A percentile compares a stretch with the other conserved stretches of the same genome.
Evolutionary conservation across 495 filamentous ascomycete species (phyloP).

Genomic region (Aspergillus leporis): DNA sequence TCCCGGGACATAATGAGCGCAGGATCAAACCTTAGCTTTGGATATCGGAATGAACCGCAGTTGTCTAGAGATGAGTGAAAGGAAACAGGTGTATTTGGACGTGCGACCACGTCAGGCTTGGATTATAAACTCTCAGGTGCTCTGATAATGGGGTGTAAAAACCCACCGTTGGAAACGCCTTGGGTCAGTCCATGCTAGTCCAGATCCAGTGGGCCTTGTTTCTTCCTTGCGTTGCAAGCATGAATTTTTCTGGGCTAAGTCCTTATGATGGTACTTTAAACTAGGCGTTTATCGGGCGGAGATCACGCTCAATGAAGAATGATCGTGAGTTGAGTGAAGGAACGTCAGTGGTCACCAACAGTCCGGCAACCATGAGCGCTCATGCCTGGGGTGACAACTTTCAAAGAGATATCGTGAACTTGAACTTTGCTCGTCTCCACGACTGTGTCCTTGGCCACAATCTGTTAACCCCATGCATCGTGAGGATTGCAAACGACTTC

Average conservation of each 20-base stretch:
- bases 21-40: neutral
- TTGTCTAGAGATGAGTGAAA: neutral
- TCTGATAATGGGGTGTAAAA: neutral
- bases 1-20: neutral
- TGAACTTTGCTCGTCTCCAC: neutral
- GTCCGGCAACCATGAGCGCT: neutral
- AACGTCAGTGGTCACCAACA: neutral
- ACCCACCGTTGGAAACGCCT: neutral
- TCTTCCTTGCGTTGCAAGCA: neutral
- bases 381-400: neutral
- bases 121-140: no score
- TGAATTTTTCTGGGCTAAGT: neutral
- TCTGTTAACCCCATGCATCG: neutral
- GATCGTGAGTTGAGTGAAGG: neutral
- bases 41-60: neutral
- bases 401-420: neutral
- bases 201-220: no score
- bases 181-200: neutral
- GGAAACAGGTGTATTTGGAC: neutral
- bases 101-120: neutral
- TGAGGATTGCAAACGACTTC: neutral
- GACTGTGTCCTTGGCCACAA: neutral
- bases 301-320: neutral
- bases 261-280: neutral
- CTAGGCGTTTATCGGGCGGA: neutral